A percentile compares a stretch with the other conserved stretches of the same genome.
phyloP scores from a whole-genome alignment of 2,329 filamentous ascomycete species.

The Alternaria gaisen region DNA sequence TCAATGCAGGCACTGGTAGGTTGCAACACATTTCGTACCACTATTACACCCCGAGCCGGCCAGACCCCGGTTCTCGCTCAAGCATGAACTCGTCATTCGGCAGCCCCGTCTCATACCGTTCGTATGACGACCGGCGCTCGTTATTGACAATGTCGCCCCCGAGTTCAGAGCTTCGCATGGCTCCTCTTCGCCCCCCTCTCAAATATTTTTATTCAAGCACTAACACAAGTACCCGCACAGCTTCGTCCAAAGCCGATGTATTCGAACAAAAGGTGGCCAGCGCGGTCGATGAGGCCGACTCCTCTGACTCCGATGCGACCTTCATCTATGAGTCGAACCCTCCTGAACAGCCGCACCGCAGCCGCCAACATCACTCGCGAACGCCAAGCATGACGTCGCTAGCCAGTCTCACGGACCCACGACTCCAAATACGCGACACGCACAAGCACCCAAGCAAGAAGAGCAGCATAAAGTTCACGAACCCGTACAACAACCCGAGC shows the following conservation, averaged over 20 bases:
- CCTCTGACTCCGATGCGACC: slow-evolving; percentile 96
- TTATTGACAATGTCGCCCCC: slow-evolving; percentile 36
- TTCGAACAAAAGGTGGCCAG: slow-evolving; percentile 97
- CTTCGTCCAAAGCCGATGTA: slow-evolving; percentile 94
- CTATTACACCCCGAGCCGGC: slow-evolving; percentile 38
- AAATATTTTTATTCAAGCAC: slow-evolving; percentile 48
- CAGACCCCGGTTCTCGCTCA: slow-evolving; percentile 35
- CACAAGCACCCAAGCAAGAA: slow-evolving; percentile 74
- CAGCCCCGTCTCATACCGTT: slow-evolving; percentile 42
- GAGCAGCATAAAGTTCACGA: slow-evolving; percentile 95
- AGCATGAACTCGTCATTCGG: slow-evolving; percentile 40
- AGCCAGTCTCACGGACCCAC: slow-evolving; percentile 71
- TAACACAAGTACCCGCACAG: slow-evolving; percentile 59
- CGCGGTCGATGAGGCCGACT: slow-evolving; percentile 94
- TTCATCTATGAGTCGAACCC: slow-evolving; percentile 99
- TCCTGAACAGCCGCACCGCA: slow-evolving; percentile 68
- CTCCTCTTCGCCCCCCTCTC: slow-evolving; percentile 34
- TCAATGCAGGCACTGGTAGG: slow-evolving; percentile 78
- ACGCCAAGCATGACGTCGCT: slow-evolving; percentile 92
- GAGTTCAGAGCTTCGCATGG: slow-evolving; percentile 39
- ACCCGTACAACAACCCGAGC: slow-evolving; percentile 71
- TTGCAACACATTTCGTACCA: slow-evolving; percentile 50
- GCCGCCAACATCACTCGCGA: slow-evolving; percentile 82
- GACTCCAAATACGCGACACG: slow-evolving; percentile 66
- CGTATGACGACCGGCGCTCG: slow-evolving; percentile 43